Percentiles rank a stretch among this genome's conserved stretches.
Evolutionary conservation across 495 filamentous ascomycete species (phyloP).

Genomic region (Penicillium soppii): DNA sequence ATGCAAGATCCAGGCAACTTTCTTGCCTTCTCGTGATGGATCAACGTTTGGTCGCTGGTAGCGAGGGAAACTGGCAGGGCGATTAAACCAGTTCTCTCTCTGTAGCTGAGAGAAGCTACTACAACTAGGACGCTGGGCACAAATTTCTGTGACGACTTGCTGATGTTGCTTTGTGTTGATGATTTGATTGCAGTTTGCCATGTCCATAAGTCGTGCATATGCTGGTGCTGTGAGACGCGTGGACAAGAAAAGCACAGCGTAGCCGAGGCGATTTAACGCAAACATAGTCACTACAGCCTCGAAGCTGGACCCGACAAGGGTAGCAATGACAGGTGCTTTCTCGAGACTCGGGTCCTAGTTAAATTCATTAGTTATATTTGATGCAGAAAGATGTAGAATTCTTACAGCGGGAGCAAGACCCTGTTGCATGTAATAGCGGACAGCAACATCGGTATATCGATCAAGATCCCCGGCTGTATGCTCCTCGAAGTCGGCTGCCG

Average conservation of each 20-base stretch:
- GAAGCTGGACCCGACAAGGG: conserved; percentile 53
- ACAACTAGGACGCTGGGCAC: conserved; percentile 11
- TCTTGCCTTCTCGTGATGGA: conserved; percentile 27
- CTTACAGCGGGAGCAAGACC: conserved; percentile 23
- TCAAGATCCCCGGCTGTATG: conserved; percentile 26
- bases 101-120: conserved; percentile 10
- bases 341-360: conserved; percentile 19
- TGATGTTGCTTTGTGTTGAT: conserved; percentile 21
- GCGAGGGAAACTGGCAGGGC: conserved; percentile 5
- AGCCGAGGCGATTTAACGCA: conserved; percentile 55
- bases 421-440: conserved; percentile 21
- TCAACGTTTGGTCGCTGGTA: conserved; percentile 17
- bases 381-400: neutral
- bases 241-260: conserved; percentile 55
- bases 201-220: conserved; percentile 45
- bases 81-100: conserved; percentile 21
- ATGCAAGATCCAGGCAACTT: conserved; percentile 52
- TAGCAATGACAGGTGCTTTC: conserved; percentile 40
- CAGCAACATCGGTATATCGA: conserved; percentile 26
- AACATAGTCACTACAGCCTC: conserved; percentile 55
- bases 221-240: conserved; percentile 53
- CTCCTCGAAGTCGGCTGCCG: conserved; percentile 25
- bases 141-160: conserved; percentile 20
- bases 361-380: neutral
- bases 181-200: conserved; percentile 42